These are phyloP conservation scores for Cornus kousa DNA, from an alignment of 148 eudicot genomes.

Conservation along the genomic window DNA sequence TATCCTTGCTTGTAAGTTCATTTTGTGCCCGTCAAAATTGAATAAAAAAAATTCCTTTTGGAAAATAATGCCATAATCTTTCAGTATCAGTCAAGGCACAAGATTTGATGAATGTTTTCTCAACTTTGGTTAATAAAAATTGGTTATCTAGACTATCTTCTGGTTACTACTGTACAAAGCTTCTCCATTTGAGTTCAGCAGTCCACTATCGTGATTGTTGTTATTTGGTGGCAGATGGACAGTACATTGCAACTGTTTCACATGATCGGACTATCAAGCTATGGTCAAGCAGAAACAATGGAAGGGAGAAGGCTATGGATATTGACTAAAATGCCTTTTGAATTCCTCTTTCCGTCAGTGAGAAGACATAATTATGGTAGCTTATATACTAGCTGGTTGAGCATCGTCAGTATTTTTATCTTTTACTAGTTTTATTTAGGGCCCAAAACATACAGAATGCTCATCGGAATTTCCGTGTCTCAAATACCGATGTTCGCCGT, in stretches of 20 bases:
- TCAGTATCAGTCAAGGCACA: too few relatives aligned
- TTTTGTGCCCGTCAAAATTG: too few relatives aligned
- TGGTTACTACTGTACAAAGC: neutral
- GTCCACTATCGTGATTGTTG: neutral
- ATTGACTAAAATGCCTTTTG: constrained; percentile 35
- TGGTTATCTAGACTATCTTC: neutral
- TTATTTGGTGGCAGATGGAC: constrained; percentile 68
- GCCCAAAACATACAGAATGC: neutral
- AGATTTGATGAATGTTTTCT: too few relatives aligned
- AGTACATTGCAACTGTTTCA: constrained; percentile 69
- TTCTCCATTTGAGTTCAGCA: neutral
- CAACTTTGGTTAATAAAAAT: too few relatives aligned
- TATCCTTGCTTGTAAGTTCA: too few relatives aligned
- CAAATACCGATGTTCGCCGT: neutral
- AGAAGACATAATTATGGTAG: neutral
- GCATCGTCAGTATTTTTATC: neutral
- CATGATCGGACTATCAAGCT: constrained; percentile 86
- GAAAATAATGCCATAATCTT: too few relatives aligned
- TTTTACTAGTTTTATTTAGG: neutral
- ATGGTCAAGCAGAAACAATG: constrained; percentile 58
- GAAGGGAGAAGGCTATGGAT: constrained; percentile 72
- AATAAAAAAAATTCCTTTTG: too few relatives aligned
- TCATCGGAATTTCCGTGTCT: neutral
- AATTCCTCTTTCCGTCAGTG: neutral
- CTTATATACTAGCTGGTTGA: neutral